A percentile compares a stretch with the other conserved stretches of the same genome.
These are phyloP conservation scores for Phytophthora podocarpi DNA, from an alignment of 352 stramenopile species.

Conservation along the genomic window DNA sequence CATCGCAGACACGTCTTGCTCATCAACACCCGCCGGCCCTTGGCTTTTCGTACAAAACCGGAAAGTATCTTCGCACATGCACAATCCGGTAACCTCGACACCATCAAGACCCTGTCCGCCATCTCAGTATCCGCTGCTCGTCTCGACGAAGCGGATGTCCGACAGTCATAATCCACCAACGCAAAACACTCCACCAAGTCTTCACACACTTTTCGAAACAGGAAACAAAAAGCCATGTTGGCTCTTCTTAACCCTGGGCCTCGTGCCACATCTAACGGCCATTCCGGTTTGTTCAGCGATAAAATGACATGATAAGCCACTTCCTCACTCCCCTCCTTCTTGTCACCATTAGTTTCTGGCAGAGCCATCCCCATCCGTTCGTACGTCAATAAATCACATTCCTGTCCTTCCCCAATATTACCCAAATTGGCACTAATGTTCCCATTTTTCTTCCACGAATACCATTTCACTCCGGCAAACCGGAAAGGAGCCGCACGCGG, in stretches of 20 bases:
- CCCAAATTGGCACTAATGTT: not conserved
- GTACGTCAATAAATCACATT: constrained; percentile 59
- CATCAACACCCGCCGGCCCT: constrained; percentile 35
- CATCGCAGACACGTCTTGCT: constrained; percentile 57
- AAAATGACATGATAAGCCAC: constrained; percentile 59
- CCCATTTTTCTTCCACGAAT: constrained; percentile 36
- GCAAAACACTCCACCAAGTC: constrained; percentile 65
- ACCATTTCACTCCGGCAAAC: constrained; percentile 68
- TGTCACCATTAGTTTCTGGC: constrained; percentile 34
- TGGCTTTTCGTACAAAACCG: constrained; percentile 41
- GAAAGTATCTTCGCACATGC: constrained; percentile 50
- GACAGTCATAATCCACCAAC: constrained; percentile 49
- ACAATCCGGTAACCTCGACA: constrained; percentile 36
- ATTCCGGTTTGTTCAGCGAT: constrained; percentile 50
- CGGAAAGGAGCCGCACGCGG: constrained; percentile 46
- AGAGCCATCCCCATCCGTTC: constrained; percentile 59
- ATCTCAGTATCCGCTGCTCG: constrained; percentile 42
- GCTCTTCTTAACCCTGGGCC: constrained; percentile 33
- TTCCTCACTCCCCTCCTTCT: constrained; percentile 26
- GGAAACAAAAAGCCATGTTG: constrained; percentile 52
- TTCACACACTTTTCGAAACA: constrained; percentile 56
- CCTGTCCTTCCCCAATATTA: constrained; percentile 19
- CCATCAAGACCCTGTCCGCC: constrained; percentile 45
- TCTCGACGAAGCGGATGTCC: constrained; percentile 24
- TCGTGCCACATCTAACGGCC: constrained; percentile 32